Evolutionary conservation across 2,329 filamentous ascomycete genomes (phyloP).

Genomic region (Escovopsis sp.): DNA sequence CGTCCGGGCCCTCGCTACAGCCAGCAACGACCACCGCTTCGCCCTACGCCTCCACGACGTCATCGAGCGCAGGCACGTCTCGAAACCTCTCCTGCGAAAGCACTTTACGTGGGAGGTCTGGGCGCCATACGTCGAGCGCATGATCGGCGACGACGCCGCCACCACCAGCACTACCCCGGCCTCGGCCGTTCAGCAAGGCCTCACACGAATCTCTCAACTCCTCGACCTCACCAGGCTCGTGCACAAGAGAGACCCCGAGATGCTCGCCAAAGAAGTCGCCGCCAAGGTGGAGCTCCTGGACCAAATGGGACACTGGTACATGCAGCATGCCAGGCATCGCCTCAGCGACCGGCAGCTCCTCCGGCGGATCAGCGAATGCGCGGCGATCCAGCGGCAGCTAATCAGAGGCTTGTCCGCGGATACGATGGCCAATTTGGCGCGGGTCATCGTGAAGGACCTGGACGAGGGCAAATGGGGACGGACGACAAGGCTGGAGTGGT

Average conservation of each 20-base stretch:
- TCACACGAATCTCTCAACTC: conserved; percentile 13
- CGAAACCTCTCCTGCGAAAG: neutral
- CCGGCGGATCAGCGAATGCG: conserved; percentile 15
- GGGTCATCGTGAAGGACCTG: conserved; percentile 18
- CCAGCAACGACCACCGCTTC: conserved; percentile 11
- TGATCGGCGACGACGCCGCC: conserved; percentile 20
- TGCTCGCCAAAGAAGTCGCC: conserved; percentile 4
- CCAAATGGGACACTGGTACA: conserved; percentile 16
- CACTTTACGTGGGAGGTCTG: conserved; percentile 20
- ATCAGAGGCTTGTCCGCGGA: conserved; percentile 10
- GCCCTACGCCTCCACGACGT: conserved; percentile 12
- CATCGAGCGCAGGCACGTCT: conserved; percentile 2
- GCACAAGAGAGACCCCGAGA: neutral
- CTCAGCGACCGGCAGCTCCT: conserved; percentile 16
- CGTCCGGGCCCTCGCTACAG: conserved; percentile 7
- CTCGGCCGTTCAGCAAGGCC: conserved; percentile 9
- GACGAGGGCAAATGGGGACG: conserved; percentile 18
- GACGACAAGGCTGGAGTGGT: conserved; percentile 15
- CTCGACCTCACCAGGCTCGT: conserved; percentile 8
- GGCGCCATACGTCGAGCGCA: conserved; percentile 15
- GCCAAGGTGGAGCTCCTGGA: conserved; percentile 16
- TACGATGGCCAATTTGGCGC: conserved; percentile 13
- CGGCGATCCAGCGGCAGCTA: conserved; percentile 11
- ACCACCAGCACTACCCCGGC: too few species aligned
- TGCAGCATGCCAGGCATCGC: conserved; percentile 9